Evolutionary conservation across 2,329 filamentous ascomycete species (phyloP), one percentile per base, ranked within the genome.

Genomic region (Xylariaceae sp.): DNA sequence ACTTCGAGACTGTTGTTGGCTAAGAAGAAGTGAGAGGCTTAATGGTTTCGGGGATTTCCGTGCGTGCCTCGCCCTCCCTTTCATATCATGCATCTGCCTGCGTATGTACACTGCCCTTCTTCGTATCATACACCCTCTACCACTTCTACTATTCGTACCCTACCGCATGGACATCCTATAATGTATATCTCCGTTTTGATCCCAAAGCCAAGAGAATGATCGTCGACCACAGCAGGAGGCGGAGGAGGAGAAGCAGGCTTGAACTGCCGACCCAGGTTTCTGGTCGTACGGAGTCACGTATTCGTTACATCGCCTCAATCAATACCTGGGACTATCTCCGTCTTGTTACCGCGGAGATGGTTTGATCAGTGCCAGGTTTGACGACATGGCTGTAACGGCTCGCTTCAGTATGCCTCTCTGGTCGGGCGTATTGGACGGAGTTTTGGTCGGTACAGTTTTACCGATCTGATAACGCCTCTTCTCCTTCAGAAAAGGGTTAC

Each of bases 291-390:
- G 18, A 35, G 49, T 48, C 17, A n/a, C 10, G 34, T 42, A 42
- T 42, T 15, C 49, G 48, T 39, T 9, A 62, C 18, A 57, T 60
- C 39, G 45, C 39, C 51, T 30, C 23, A 30, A 30, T 30, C 23
- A 30, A 30, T 30, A 4, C 4, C 23, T 30, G 5, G 4, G 23
- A 30, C 23, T 30, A 30, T 30, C 23, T 30, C 18, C 23, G 23
- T 44, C 49, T 47, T 42, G 18, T 52, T 52, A 52, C 50, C 50
- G 50, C 50, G 35, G 35, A 42, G n/a, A n/a, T 39, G 49, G 23
- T 30, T 51, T 13, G 3, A 34, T 35, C 23, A 15, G 9, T 11
- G 11, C 23, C 2, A 13, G 30, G 11, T 8, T 35, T n/a, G 11
- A 51, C 6, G 17, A 23, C 49, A 51, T 17, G 18, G 11, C 49